Conservation (phyloP, 306 rosid species). For the Dicorynia guianensis region DNA sequence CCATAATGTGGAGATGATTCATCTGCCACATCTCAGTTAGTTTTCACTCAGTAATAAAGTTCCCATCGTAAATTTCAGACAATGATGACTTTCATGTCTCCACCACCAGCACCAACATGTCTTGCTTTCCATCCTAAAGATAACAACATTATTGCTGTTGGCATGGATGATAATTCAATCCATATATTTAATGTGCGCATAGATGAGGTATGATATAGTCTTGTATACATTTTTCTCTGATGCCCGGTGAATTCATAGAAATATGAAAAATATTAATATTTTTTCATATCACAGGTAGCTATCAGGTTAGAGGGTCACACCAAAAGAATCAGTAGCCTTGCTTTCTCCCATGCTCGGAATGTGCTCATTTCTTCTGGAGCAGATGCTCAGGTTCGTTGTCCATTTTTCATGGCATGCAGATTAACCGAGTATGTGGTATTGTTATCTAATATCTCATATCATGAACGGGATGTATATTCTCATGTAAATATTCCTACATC, state of each 20-base stretch:
- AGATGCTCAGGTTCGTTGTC: conserved; percentile 72
- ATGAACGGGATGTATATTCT: too few relatives aligned
- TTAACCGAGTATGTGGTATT: neutral
- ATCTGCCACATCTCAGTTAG: neutral
- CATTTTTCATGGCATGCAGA: neutral
- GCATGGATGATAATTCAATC: conserved; percentile 69
- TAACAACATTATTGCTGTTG: conserved; percentile 73
- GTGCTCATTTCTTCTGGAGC: conserved; percentile 55
- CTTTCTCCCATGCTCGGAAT: conserved; percentile 46
- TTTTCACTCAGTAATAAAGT: conserved; percentile 22
- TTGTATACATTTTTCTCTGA: conserved; percentile 8
- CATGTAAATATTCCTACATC: too few relatives aligned
- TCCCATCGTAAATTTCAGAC: conserved; percentile 53
- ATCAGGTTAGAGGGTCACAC: conserved; percentile 52
- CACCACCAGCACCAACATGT: conserved; percentile 78
- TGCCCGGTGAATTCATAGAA: neutral
- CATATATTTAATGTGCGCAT: conserved; percentile 72
- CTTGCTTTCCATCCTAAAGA: conserved; percentile 78
- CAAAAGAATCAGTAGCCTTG: conserved; percentile 50
- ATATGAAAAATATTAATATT: neutral
- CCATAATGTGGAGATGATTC: neutral
- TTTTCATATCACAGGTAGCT: conserved; percentile 58
- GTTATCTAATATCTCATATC: neutral
- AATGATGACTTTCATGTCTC: conserved; percentile 75
- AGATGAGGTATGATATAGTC: conserved; percentile 56